Conservation (phyloP, 1,284 basidiomycete species). For the Ganoderma lingzhi region DNA sequence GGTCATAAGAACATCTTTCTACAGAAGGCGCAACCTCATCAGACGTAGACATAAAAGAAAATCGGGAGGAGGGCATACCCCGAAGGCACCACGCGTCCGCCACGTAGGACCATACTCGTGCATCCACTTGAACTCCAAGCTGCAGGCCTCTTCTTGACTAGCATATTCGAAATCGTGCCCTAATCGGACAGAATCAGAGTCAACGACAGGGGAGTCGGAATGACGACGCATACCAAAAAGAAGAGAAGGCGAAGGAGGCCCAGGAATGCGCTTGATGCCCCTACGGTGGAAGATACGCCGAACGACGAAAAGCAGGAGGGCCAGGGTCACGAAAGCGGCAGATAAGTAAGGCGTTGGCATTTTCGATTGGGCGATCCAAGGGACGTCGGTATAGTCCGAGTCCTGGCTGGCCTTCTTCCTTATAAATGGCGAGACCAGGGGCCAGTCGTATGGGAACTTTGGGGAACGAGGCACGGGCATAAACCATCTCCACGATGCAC, state of each 20-base stretch:
- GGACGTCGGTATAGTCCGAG: not conserved
- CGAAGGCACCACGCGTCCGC: conserved; percentile 28
- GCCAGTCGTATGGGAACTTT: not conserved
- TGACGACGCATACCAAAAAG: conserved; percentile 1
- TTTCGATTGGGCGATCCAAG: not conserved
- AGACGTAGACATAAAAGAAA: not conserved
- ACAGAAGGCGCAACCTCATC: not conserved
- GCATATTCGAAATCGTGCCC: conserved; percentile 30
- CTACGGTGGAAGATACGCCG: not conserved
- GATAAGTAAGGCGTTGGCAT: not conserved
- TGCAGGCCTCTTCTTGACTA: conserved; percentile 32
- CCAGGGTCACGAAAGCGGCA: not conserved
- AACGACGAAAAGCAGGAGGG: not conserved
- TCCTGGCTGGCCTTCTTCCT: not conserved
- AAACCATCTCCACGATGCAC: not conserved
- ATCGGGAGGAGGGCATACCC: conserved; percentile 19
- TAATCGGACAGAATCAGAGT: not conserved
- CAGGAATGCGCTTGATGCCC: conserved; percentile 1
- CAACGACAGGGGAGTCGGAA: not conserved
- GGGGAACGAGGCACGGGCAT: not conserved
- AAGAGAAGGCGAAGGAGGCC: conserved; percentile 5
- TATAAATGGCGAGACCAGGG: not conserved
- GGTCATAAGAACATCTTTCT: conserved; percentile 27
- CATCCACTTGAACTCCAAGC: conserved; percentile 35
- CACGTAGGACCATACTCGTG: conserved; percentile 35